Evolutionary conservation across 768 basidiomycete genomes (phyloP), one percentile per base, ranked within the genome.

Genomic region (Mycena vitilis): DNA sequence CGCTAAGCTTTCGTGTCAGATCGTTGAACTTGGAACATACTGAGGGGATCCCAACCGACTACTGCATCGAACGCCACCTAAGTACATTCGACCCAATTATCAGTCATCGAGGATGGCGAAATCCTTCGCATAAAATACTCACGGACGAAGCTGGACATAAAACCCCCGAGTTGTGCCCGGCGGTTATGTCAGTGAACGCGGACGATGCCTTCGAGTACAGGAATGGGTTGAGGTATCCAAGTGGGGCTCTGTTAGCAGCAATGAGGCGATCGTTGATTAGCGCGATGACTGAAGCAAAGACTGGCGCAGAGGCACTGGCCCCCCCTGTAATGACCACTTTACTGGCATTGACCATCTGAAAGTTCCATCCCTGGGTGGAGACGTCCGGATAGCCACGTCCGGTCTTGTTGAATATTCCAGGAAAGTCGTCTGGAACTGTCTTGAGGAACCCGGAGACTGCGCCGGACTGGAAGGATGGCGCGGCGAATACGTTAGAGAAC

Each of bases 201-300:
- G 23, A 18, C 30, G 54, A 36, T 18, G n/a, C 36, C 3, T 8
- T 55, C 37, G 22, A 9, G 23, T 47, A 69, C 7, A 54, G 6
- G 49, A 53, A 65, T 2, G 64, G 55, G 12, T 57, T 57, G 6
- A 59, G 40, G 38, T 83, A 83, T 1, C 84, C 83, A 4, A 85
- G 71, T 5, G 78, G 9, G 12, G 70, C 52, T 48, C 75, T 77
- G 0, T 77, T 76, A 0, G 72, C 76, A 2, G 62, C 74, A 18
- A 82, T 40, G 11, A 81, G 78, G 0, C 78, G 81, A 40, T 85
- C 82, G 52, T 85, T 84, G 45, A 86, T 72, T 71, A 85, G 79
- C 1, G 82, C 75, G 22, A 86, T 73, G 56, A 86, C 73, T 34
- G 76, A 77, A 0, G 84, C 80, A 62, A 88, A 83, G 0, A 82